Conservation (phyloP, 2,329 filamentous ascomycete genomes). For the Ustulina deusta region DNA sequence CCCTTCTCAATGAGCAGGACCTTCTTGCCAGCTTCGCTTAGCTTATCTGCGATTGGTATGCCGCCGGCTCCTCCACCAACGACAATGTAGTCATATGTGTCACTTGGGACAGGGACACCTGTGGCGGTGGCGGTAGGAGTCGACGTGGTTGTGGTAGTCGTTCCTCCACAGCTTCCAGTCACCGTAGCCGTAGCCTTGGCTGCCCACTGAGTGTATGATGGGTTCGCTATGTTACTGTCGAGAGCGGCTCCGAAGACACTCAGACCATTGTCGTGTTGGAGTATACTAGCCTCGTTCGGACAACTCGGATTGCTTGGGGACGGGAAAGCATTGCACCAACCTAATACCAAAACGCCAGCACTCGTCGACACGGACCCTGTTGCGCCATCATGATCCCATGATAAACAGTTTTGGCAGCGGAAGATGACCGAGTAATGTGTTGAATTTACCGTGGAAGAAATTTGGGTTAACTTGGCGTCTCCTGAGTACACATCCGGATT, state of each 20-base stretch:
- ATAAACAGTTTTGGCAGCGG: conserved; percentile 69
- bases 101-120: conserved; percentile 54
- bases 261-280: conserved; percentile 68
- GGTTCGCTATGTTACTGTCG: conserved; percentile 53
- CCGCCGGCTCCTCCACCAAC: conserved; percentile 71
- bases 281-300: conserved; percentile 59
- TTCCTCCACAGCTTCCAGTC: conserved; percentile 51
- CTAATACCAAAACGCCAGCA: conserved; percentile 60
- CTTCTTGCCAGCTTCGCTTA: conserved; percentile 72
- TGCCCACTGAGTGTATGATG: conserved; percentile 59
- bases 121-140: conserved; percentile 49
- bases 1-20: conserved; percentile 74
- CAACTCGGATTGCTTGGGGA: conserved; percentile 58
- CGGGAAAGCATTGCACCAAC: conserved; percentile 66
- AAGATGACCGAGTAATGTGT: conserved; percentile 74
- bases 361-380: conserved; percentile 60
- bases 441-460: conserved; percentile 68
- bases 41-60: conserved; percentile 68
- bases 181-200: conserved; percentile 58
- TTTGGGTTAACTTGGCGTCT: conserved; percentile 70
- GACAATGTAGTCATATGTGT: conserved; percentile 71
- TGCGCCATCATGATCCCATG: conserved; percentile 64
- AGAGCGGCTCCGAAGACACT: conserved; percentile 64
- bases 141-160: conserved; percentile 44
- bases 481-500: conserved; percentile 70